Percentiles rank a stretch among this genome's conserved stretches.
These are phyloP conservation scores for Sporothrix pseudoabietina DNA, from an alignment of 2,329 filamentous ascomycete species.

Conservation along the genomic window DNA sequence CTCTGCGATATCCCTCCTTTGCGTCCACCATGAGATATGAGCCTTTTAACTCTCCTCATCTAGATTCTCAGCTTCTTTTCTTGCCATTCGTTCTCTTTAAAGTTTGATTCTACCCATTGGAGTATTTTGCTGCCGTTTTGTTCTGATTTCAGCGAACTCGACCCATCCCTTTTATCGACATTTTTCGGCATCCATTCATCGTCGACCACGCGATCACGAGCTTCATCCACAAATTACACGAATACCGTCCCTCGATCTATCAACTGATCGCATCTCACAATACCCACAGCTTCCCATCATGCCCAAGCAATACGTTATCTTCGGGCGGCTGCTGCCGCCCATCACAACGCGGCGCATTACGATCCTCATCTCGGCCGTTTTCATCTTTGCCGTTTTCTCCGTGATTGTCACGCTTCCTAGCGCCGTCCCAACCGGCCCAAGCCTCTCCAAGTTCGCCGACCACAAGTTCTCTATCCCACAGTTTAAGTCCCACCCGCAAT, in stretches of 20 bases:
- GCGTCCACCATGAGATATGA: slow-evolving; percentile 28
- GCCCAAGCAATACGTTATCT: slow-evolving; percentile 51
- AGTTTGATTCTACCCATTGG: not conserved
- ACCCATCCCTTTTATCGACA: not conserved
- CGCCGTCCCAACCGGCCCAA: slow-evolving; percentile 52
- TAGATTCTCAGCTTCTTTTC: slow-evolving; percentile 18
- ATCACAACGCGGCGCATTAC: slow-evolving; percentile 57
- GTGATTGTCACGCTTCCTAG: slow-evolving; percentile 56
- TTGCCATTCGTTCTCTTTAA: slow-evolving; percentile 2
- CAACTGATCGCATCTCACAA: not conserved
- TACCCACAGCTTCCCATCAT: slow-evolving; percentile 40
- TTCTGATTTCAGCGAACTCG: not conserved
- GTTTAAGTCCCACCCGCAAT: slow-evolving; percentile 48
- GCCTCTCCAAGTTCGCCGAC: slow-evolving; percentile 53
- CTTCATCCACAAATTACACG: not conserved
- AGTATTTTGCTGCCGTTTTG: not conserved
- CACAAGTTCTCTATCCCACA: slow-evolving; percentile 55
- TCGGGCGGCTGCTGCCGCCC: slow-evolving; percentile 54
- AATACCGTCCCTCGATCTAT: not conserved
- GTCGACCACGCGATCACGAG: not conserved
- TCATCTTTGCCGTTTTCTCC: slow-evolving; percentile 56
- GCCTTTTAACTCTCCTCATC: not conserved
- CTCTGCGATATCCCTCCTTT: not conserved
- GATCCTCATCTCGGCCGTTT: slow-evolving; percentile 53
- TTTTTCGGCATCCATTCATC: not conserved